Base-by-base conservation (phyloP, 2,329 filamentous ascomycete species). In the Pseudogymnoascus verrucosus region DNA sequence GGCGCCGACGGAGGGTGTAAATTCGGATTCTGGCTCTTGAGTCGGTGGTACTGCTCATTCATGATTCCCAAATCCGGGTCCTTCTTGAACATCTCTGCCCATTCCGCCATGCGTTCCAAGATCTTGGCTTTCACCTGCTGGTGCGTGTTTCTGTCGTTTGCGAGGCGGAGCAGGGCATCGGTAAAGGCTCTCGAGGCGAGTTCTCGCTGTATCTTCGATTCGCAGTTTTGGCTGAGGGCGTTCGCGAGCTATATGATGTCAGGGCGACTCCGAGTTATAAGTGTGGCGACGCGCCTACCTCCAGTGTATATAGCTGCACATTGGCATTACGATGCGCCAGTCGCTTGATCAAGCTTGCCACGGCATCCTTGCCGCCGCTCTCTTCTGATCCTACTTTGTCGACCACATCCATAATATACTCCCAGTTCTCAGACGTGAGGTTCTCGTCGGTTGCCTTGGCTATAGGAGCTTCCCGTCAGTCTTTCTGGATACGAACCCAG, bases 111-210 rank as follows among this genome's bases (percentile, higher is more conserved):
- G 69, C 93, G 87, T 80, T 98, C 93, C 65, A 98, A 78, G 68
- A 99, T 96, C 83, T 97, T 98, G 68, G 91, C 86, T 78, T 98
- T 98, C 74, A 99, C 95, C 76, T 96, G 91, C 74, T 89, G 89
- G 76, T 98, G 95, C 62, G 93, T 97, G 75, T 96, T 99, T 78
- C 93, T 85, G 76, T 99, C 95, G 78, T 88, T 91, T 68, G 95
- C 93, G 65, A 99, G 84, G 73, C 95, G 88, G 67, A 98, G 82
- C 59, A 99, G 81, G 65, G 93, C 91, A 74, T 99, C 95, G 68
- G 95, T 99, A 75, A 90, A 90, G 69, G 86, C 89, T 70, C 87
- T 82, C 26, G 86, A 89, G 5, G 88, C 86, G 65, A 91, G 76
- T 74, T 91, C 88, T 69, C 85, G 83, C 75, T 91, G 87, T 70